These are phyloP conservation scores for Aspergillus vadensis DNA, from an alignment of 2,329 filamentous ascomycete species.

Conservation along the genomic window DNA sequence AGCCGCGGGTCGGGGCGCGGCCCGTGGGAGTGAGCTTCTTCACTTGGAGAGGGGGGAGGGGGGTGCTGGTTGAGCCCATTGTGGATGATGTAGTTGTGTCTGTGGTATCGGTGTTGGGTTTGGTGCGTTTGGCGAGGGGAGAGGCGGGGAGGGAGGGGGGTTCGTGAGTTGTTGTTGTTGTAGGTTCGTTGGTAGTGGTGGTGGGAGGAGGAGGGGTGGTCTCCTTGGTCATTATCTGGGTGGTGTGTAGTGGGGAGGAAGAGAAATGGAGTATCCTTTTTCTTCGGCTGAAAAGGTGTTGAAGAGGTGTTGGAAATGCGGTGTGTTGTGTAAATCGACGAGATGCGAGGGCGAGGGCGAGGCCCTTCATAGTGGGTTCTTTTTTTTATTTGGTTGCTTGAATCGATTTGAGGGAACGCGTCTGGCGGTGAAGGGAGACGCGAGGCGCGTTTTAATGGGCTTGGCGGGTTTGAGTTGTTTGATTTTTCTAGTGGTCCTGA, in stretches of 20 bases:
- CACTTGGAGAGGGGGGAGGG: slow-evolving; percentile 69
- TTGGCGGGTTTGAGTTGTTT: slow-evolving; percentile 18
- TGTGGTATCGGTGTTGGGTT: slow-evolving; percentile 54
- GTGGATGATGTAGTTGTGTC: slow-evolving; percentile 27
- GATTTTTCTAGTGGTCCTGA: not conserved
- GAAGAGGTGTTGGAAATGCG: slow-evolving; percentile 4
- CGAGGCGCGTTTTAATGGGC: slow-evolving; percentile 22
- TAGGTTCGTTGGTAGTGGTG: slow-evolving; percentile 22
- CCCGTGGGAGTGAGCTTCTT: slow-evolving; percentile 83
- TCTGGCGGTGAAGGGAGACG: slow-evolving; percentile 25
- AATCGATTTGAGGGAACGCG: slow-evolving; percentile 17
- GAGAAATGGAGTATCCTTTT: not conserved
- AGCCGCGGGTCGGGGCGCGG: slow-evolving; percentile 83
- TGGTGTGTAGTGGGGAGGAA: not conserved
- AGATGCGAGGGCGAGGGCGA: slow-evolving; percentile 5
- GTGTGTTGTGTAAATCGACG: slow-evolving; percentile 2
- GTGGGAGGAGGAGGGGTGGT: slow-evolving; percentile 41
- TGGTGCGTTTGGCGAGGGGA: slow-evolving; percentile 78
- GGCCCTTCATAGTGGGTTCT: slow-evolving; percentile 6
- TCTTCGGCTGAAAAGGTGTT: slow-evolving; percentile 23
- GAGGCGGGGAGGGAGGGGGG: slow-evolving; percentile 67
- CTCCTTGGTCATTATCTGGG: slow-evolving; percentile 46
- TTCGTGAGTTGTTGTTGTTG: slow-evolving; percentile 38
- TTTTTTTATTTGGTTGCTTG: not conserved
- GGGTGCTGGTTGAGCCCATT: slow-evolving; percentile 33